phyloP scores from a whole-genome alignment of 768 basidiomycete species.

The Lactarius hatsudake region DNA sequence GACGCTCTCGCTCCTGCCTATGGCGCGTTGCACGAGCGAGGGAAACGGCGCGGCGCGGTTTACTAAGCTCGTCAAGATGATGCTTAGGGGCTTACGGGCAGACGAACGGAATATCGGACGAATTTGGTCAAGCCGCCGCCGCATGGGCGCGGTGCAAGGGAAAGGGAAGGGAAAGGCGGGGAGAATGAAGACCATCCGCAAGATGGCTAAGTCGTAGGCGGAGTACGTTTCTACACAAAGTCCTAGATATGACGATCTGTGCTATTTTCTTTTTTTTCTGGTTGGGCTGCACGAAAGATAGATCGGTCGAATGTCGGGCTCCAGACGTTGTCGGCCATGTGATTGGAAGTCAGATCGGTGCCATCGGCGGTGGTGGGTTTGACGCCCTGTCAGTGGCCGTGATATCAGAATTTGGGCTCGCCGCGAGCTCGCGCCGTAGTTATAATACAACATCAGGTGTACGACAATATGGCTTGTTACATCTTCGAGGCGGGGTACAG shows the following conservation, averaged over 20 bases:
- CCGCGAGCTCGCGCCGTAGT: too few relatives aligned
- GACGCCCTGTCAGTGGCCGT: too few relatives aligned
- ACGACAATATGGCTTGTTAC: conserved; percentile 6
- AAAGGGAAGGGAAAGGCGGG: too few relatives aligned
- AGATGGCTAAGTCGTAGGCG: too few relatives aligned
- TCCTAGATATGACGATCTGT: too few relatives aligned
- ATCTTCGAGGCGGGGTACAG: too few relatives aligned
- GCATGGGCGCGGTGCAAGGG: too few relatives aligned
- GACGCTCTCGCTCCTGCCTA: conserved; percentile 73
- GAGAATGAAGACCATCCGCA: too few relatives aligned
- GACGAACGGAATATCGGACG: conserved; percentile 30
- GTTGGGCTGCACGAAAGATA: neutral
- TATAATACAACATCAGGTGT: too few relatives aligned
- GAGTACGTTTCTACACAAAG: neutral
- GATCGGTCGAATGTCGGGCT: conserved; percentile 72
- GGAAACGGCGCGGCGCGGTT: conserved; percentile 69
- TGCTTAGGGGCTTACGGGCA: conserved; percentile 49
- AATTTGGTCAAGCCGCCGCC: too few relatives aligned
- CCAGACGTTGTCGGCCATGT: conserved; percentile 84
- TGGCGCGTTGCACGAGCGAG: conserved; percentile 54
- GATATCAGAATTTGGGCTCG: too few relatives aligned
- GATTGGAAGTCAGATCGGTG: conserved; percentile 81
- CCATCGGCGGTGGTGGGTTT: conserved; percentile 31
- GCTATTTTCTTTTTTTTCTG: conserved; percentile 4
- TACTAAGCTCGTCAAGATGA: conserved; percentile 43